Conservation (phyloP, 176 grass and related monocot genomes). For the Oryza glumipatula region DNA sequence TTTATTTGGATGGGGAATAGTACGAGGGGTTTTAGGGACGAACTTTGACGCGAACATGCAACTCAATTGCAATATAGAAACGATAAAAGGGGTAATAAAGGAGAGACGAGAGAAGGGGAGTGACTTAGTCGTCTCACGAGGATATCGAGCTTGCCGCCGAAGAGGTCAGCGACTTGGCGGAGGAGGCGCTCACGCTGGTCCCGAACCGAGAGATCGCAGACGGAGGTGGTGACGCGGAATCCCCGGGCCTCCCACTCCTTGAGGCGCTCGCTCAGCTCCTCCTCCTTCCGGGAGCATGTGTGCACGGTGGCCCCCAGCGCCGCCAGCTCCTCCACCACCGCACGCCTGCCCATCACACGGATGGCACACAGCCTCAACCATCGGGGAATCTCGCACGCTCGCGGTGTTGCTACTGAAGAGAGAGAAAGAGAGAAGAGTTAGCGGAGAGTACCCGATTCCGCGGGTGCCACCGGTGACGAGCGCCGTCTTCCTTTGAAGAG, state of each 20-base stretch:
- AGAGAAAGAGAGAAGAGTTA: not conserved
- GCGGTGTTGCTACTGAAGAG: not conserved
- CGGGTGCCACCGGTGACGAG: constrained; percentile 82
- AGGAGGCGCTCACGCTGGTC: constrained; percentile 55
- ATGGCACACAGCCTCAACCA: not conserved
- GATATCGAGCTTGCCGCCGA: constrained; percentile 63
- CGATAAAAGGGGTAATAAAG: no score
- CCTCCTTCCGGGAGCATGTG: constrained; percentile 64
- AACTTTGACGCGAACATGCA: not conserved
- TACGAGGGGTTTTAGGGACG: not conserved
- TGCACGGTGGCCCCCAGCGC: constrained; percentile 59
- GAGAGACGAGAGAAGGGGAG: not conserved
- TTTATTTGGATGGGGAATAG: not conserved
- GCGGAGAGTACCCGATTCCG: constrained; percentile 62
- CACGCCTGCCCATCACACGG: constrained; percentile 30
- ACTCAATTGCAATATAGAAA: not conserved
- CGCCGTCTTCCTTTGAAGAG: constrained; percentile 66
- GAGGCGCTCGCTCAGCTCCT: constrained; percentile 49
- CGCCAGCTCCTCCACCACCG: constrained; percentile 67
- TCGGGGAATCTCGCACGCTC: not conserved
- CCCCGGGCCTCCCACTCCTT: constrained; percentile 56
- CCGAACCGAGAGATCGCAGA: constrained; percentile 56
- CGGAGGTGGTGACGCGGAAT: constrained; percentile 58
- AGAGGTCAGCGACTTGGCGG: constrained; percentile 37
- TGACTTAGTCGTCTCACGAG: constrained; percentile 39